Conservation (phyloP, 2,329 filamentous ascomycete genomes). For the Lasiodiplodia citricola region DNA sequence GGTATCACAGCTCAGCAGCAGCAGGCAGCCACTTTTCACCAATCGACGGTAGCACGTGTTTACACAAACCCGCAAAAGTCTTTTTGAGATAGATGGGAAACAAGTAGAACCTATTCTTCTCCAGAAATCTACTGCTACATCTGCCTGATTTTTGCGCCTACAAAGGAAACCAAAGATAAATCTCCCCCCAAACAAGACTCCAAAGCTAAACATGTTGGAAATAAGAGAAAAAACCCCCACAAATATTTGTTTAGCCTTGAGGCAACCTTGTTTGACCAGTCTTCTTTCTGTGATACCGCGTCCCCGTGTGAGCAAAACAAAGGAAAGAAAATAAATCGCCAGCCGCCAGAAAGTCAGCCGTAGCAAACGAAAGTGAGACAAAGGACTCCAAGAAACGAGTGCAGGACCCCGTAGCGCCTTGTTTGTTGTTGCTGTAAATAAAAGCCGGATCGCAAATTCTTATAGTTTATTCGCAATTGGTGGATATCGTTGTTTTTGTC, state of each 20-base stretch:
- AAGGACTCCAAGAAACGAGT: neutral
- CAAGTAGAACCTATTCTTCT: constrained; percentile 1
- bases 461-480: constrained; percentile 12
- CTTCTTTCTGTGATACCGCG: neutral
- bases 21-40: neutral
- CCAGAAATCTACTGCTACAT: constrained; percentile 13
- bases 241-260: constrained; percentile 14
- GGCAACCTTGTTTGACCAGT: constrained; percentile 16
- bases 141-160: neutral
- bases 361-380: neutral
- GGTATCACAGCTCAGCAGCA: neutral
- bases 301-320: neutral
- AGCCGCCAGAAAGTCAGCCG: neutral
- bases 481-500: constrained; percentile 18
- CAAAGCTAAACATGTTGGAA: neutral
- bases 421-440: neutral
- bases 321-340: neutral
- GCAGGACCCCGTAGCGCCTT: neutral
- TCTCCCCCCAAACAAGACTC: neutral
- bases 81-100: neutral
- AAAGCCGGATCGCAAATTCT: constrained; percentile 5
- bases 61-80: neutral
- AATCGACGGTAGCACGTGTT: neutral
- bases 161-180: neutral
- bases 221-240: neutral